Evolutionary conservation across 306 rosid genomes (phyloP).

Genomic region (Urtica urens): DNA sequence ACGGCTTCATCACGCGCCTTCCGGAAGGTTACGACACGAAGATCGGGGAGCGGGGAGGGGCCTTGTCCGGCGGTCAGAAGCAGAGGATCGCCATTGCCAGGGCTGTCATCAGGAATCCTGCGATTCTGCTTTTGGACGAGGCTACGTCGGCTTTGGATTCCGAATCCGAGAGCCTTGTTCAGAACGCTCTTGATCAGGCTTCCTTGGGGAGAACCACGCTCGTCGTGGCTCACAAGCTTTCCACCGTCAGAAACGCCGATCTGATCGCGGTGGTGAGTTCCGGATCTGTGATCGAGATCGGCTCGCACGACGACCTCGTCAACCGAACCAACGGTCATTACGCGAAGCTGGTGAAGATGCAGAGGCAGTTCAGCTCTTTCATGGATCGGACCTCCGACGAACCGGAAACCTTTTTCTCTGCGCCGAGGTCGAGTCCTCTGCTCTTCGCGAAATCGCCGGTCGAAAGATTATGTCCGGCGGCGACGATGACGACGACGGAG

Average conservation of each 20-base stretch:
- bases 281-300: constrained; percentile 64
- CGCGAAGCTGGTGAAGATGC: constrained; percentile 67
- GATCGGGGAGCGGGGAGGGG: constrained; percentile 89
- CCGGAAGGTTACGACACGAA: constrained; percentile 92
- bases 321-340: constrained; percentile 53
- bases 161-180: constrained; percentile 79
- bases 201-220: constrained; percentile 93
- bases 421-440: constrained; percentile 64
- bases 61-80: constrained; percentile 91
- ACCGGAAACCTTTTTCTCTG: constrained; percentile 28
- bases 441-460: constrained; percentile 46
- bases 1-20: constrained; percentile 75
- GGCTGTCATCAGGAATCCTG: constrained; percentile 84
- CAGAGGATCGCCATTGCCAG: constrained; percentile 91
- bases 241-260: constrained; percentile 84
- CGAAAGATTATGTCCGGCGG: constrained; percentile 6
- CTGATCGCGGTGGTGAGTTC: constrained; percentile 60
- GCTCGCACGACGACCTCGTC: constrained; percentile 64
- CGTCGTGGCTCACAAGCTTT: constrained; percentile 95
- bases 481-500: too few species aligned
- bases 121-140: constrained; percentile 85
- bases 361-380: constrained; percentile 46
- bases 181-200: constrained; percentile 92
- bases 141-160: constrained; percentile 98
- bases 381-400: constrained; percentile 39